Evolutionary conservation across 345 rosid species (phyloP), one percentile per base, ranked within the genome.

Genomic region (Hibiscus mutabilis): DNA sequence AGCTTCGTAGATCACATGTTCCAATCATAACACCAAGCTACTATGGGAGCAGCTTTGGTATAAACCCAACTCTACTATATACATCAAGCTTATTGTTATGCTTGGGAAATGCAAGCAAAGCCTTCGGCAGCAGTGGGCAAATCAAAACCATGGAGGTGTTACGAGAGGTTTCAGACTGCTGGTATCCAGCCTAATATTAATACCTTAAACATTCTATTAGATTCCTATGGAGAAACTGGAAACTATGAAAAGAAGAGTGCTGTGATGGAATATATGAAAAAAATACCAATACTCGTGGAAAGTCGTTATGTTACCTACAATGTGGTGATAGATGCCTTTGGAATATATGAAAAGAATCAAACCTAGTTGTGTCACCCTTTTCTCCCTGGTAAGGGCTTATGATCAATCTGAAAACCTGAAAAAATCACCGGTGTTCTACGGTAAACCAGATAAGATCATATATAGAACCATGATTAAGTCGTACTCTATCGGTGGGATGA

Each of bases 281-380:
- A 91, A 84, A 78, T 94, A 89, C 72, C 92, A 91, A 76, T 91
- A 86, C 72, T 89, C 98, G 11, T 91, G 98, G 98, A 91, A 95
- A 2, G 84, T 87, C 70, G 90, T 91, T 66, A 94, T 72, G 90
- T 91, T 66, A 94, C 97, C 18, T 93, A 93, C 86, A 91, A 93
- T 75, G 87, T 89, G 96, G 98, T 42, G 46, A 42, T 42, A 11
- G 46, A 40, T 40, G 46, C 46, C 13, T 40, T 40, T 40, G 46
- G 13, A 37, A 89, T n/a, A n/a, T n/a, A n/a, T n/a, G n/a, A n/a
- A 93, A 81, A 88, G 87, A 75, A 88, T 89, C 74, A 81, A 81
- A 69, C 96, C 96, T 22, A 91, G 92, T 68, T 93, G 97, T 58
- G 92, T 93, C 62, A 93, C 98, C 2, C 74, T 91, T 49, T 91